A percentile compares a stretch with the other conserved stretches of the same genome.
Conservation (phyloP, 805 yeast genomes). For the Saccharomycopsis synnaedendra region DNA sequence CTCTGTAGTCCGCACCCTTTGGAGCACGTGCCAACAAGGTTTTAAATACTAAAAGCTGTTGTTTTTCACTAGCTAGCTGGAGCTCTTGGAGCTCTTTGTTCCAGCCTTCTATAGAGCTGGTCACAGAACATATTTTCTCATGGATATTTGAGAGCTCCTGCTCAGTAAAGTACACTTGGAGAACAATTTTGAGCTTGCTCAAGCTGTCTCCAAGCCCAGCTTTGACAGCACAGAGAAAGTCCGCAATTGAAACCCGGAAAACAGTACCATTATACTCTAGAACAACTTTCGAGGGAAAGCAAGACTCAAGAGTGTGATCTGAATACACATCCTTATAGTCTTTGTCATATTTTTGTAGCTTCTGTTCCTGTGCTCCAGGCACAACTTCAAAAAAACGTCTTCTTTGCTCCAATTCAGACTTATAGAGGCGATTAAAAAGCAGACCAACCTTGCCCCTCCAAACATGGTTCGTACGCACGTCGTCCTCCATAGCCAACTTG, state of each 20-base stretch:
- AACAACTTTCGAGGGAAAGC: conserved; percentile 46
- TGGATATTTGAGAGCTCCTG: conserved; percentile 33
- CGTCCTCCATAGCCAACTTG: conserved; percentile 30
- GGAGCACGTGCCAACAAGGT: conserved; percentile 28
- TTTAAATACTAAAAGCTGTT: conserved; percentile 21
- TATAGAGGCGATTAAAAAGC: conserved; percentile 25
- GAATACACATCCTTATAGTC: conserved; percentile 30
- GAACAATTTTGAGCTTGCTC: conserved; percentile 23
- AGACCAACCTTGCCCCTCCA: conserved; percentile 26
- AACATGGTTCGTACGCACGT: conserved; percentile 28
- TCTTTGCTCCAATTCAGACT: conserved; percentile 34
- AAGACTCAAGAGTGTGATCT: conserved; percentile 38
- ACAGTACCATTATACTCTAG: conserved; percentile 23
- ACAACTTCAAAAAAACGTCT: conserved; percentile 23
- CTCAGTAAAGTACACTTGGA: conserved; percentile 41
- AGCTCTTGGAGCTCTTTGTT: conserved; percentile 19
- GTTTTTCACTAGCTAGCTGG: too few species aligned
- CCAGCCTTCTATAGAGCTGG: conserved; percentile 44
- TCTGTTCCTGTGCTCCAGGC: conserved; percentile 18
- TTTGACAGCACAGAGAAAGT: conserved; percentile 20
- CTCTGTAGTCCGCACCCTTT: conserved; percentile 33
- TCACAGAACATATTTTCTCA: conserved; percentile 27
- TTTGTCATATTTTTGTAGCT: conserved; percentile 21
- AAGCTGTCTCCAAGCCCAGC: not conserved
- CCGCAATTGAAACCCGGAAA: conserved; percentile 23